Evolutionary conservation across 1,284 basidiomycete genomes (phyloP), one percentile per base, ranked within the genome.

Genomic region (Inonotus obliquus): DNA sequence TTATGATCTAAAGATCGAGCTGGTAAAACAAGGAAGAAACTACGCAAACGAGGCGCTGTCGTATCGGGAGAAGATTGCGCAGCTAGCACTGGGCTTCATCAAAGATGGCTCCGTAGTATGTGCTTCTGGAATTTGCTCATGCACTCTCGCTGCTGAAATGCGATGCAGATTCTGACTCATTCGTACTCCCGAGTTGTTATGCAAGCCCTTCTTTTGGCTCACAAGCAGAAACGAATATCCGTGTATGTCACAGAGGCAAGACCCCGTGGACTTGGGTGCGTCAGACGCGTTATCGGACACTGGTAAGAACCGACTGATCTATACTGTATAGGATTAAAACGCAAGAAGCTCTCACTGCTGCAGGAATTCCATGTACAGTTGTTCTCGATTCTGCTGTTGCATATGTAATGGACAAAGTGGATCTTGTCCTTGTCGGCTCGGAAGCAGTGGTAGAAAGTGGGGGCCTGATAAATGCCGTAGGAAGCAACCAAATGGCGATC

Each of bases 201-300:
- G 79, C 89, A 94, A 74, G 91, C 96, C 19, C 81, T 99, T 55
- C 81, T 98, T 55, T 82, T 87, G 65, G 95, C 96, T 6, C 90
- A 96, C 73, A 83, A 89, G 70, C 85, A 87, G 71, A 98, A 98
- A 77, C 83, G 95, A 60, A 94, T 99, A 75, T 92, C 91, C 69
- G 96, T 99, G 48, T 99, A 95, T 73, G 97, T 99, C 59, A 98
- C 97, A 60, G 94, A 98, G 82, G 92, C 93, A 39, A 82, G 94
- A 66, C 95, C 94, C 67, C 85, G 87, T 71, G 87, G 91, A 65
- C 79, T 91, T 67, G 85, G 92, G 91, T 91, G 72, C 65, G 41
- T 44, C 19, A 44, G 82, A 76, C 45, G 6, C n/a, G 21, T 21
- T n/a, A 38, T 53, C 17, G 29, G 17, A 29, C 45, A 61, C 44